These are phyloP conservation scores for Phytopythium cucurbitacearum DNA, from an alignment of 352 stramenopile genomes.

Conservation along the genomic window DNA sequence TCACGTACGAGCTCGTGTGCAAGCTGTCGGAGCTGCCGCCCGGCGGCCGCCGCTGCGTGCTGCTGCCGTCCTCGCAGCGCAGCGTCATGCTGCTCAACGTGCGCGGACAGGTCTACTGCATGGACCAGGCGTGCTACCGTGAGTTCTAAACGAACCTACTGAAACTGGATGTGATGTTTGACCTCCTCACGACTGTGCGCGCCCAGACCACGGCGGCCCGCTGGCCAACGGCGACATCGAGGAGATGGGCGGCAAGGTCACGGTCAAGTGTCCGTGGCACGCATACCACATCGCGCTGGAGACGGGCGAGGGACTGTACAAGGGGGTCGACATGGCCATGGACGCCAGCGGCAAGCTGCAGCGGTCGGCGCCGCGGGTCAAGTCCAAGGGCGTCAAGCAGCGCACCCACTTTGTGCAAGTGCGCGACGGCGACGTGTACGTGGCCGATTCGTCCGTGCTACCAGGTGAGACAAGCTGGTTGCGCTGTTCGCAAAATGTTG, in stretches of 20 bases:
- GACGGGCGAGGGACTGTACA: constrained; percentile 83
- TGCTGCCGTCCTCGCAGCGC: constrained; percentile 56
- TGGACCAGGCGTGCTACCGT: constrained; percentile 88
- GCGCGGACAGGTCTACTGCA: constrained; percentile 66
- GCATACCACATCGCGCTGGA: constrained; percentile 80
- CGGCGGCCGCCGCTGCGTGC: constrained; percentile 46
- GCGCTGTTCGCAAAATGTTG: background rate
- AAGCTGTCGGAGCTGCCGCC: constrained; percentile 53
- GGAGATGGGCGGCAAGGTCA: constrained; percentile 70
- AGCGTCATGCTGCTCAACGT: constrained; percentile 72
- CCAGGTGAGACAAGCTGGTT: constrained; percentile 20
- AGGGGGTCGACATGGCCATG: constrained; percentile 72
- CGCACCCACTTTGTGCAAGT: constrained; percentile 77
- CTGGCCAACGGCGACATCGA: constrained; percentile 81
- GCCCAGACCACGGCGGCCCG: constrained; percentile 72
- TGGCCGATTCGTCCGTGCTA: constrained; percentile 70
- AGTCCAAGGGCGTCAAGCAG: constrained; percentile 85
- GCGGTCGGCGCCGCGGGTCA: constrained; percentile 49
- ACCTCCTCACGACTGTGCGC: background rate
- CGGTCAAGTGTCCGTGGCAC: constrained; percentile 85
- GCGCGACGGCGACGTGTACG: constrained; percentile 57
- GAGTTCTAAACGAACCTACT: constrained; percentile 3
- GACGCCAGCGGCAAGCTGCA: constrained; percentile 39
- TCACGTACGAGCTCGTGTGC: constrained; percentile 67
- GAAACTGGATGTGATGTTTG: background rate